Conservation (phyloP, 495 filamentous ascomycete genomes). For the Penicillium bialowiezense region DNA sequence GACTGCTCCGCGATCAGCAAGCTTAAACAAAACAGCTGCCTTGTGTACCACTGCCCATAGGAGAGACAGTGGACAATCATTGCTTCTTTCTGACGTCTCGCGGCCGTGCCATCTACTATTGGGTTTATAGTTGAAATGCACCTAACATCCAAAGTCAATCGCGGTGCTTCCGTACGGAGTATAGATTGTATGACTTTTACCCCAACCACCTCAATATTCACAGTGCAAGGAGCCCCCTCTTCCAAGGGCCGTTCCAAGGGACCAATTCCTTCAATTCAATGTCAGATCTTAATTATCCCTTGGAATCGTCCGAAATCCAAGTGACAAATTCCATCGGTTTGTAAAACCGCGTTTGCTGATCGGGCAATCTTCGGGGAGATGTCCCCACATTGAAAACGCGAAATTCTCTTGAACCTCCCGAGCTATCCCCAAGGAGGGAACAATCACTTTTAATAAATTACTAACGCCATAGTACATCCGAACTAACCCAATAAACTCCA, state of each 20-base stretch:
- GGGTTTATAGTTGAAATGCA: not conserved
- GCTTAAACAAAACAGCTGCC: not conserved
- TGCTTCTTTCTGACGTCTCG: no score
- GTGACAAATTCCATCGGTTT: constrained; percentile 1
- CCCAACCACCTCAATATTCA: constrained; percentile 7
- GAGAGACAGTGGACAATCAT: no score
- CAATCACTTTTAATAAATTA: not conserved
- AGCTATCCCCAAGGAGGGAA: not conserved
- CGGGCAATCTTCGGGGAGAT: constrained; percentile 14
- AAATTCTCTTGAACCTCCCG: constrained; percentile 1
- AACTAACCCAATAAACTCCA: not conserved
- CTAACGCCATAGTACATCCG: not conserved
- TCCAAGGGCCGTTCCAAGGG: not conserved
- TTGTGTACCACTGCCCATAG: no score
- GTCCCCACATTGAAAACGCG: constrained; percentile 2
- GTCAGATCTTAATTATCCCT: constrained; percentile 1
- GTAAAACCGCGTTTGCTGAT: constrained; percentile 11
- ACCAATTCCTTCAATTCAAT: not conserved
- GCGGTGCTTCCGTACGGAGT: not conserved
- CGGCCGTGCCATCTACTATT: no score
- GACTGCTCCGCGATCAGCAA: constrained; percentile 10
- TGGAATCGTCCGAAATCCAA: not conserved
- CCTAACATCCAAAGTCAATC: not conserved
- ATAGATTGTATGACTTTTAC: not conserved
- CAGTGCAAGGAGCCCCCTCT: constrained; percentile 1